Percentiles rank a stretch among this genome's conserved stretches.
phyloP scores from a whole-genome alignment of 495 filamentous ascomycete genomes.

The Baudoinia panamericana region DNA sequence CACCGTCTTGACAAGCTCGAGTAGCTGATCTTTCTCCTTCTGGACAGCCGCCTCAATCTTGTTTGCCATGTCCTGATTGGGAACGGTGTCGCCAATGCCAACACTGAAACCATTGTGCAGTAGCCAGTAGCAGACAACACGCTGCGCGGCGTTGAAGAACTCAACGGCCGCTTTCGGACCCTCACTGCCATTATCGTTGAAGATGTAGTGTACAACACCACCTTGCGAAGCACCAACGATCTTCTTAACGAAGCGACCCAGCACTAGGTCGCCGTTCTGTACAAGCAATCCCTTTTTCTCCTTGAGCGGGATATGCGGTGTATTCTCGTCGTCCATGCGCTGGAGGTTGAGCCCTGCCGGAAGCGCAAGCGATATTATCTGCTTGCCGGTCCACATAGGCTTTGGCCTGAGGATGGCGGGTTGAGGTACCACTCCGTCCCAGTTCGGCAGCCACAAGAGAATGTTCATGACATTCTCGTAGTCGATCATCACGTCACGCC shows the following conservation, averaged over 20 bases:
- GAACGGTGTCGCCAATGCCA: conserved; percentile 96
- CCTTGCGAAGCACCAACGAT: conserved; percentile 73
- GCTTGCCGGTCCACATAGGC: conserved; percentile 97
- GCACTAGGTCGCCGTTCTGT: conserved; percentile 77
- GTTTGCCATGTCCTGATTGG: conserved; percentile 67
- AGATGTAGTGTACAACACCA: conserved; percentile 90
- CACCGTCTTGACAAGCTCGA: conserved; percentile 55
- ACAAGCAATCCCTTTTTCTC: conserved; percentile 73
- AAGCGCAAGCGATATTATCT: conserved; percentile 87
- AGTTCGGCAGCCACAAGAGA: conserved; percentile 91
- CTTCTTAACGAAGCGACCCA: conserved; percentile 84
- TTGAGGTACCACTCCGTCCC: conserved; percentile 86
- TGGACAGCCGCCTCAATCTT: conserved; percentile 68
- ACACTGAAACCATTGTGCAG: conserved; percentile 97
- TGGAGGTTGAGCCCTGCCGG: conserved; percentile 73
- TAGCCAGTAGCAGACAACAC: conserved; percentile 92
- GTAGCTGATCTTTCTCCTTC: conserved; percentile 66
- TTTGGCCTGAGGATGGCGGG: conserved; percentile 85
- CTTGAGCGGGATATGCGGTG: conserved; percentile 24
- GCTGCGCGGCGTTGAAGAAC: conserved; percentile 92
- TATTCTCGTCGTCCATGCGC: conserved; percentile 42
- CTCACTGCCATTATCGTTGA: conserved; percentile 71
- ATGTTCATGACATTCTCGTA: conserved; percentile 89
- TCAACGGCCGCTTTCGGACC: conserved; percentile 55
- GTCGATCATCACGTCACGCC: conserved; percentile 79